These are phyloP conservation scores for Botrytis sinoallii DNA, from an alignment of 2,329 filamentous ascomycete genomes.

Conservation along the genomic window DNA sequence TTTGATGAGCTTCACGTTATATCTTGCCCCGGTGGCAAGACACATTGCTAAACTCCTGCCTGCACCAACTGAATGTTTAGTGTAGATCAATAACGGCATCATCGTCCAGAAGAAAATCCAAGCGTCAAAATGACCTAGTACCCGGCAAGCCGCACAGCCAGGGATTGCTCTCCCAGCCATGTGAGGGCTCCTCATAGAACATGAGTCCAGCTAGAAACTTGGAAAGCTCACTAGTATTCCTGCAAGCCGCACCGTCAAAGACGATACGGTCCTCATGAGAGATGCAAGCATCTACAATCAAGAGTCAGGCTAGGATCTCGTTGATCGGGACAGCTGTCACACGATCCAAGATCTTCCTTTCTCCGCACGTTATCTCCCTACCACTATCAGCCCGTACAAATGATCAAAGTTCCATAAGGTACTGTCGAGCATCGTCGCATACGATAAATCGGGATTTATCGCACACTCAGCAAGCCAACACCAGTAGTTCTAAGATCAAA, in stretches of 20 bases:
- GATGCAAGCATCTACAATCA: background rate
- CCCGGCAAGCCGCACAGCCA: background rate
- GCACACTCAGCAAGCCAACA: slow-evolving; percentile 4
- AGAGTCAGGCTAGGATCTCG: slow-evolving; percentile 6
- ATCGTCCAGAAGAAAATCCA: slow-evolving; percentile 1
- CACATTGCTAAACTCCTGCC: slow-evolving; percentile 1
- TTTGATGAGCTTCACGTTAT: background rate
- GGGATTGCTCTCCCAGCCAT: slow-evolving; percentile 3
- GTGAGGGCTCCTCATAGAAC: background rate
- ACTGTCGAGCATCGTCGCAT: slow-evolving; percentile 7
- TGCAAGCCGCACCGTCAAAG: slow-evolving; percentile 3
- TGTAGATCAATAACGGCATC: slow-evolving; percentile 5
- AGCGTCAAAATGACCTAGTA: background rate
- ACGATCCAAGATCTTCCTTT: background rate
- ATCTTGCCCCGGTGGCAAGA: background rate
- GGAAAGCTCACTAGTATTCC: slow-evolving; percentile 10
- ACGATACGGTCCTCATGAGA: slow-evolving; percentile 5
- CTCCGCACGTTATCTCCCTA: background rate
- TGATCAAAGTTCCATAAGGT: slow-evolving; percentile 8
- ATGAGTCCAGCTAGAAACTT: slow-evolving; percentile 7
- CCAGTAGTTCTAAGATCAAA: slow-evolving; percentile 12
- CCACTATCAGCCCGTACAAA: slow-evolving; percentile 16
- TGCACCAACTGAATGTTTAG: slow-evolving; percentile 7
- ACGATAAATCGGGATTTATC: slow-evolving; percentile 1
- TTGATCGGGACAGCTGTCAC: background rate